Evolutionary conservation across 805 yeast species (phyloP), one percentile per base, ranked within the genome.

Genomic region (Nakazawaea laoshanensis): DNA sequence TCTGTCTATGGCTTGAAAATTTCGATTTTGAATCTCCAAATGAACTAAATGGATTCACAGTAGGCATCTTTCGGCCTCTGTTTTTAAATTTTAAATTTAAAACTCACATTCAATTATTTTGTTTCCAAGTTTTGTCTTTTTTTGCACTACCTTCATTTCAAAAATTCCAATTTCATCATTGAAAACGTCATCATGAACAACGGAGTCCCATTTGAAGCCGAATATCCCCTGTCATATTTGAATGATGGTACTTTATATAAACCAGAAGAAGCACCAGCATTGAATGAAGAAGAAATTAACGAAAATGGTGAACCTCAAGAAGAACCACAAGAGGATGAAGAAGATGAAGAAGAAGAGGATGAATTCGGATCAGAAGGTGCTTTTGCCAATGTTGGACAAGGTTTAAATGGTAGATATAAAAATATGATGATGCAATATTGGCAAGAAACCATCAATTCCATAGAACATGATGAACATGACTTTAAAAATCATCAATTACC

Each of bases 401-500:
- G 96, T 1, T 62, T 89, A 14, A 65, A 67, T 5, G 95, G 95
- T 2, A 72, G 75, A 37, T 80, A 87, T 56, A 70, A 86, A 39
- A 88, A 84, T 45, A 70, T 79, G 63, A 83, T 92, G 88, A 79
- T 94, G 73, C 88, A 84, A 41, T 92, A 89, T 54, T 92, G 98
- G 98, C 98, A 92, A 59, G 94, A 84, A 45, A 79, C 94, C 10
- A 88, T 92, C 55, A 86, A 86, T 50, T 73, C 80, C 35, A 86
- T 92, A 31, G 98, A 92, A 57, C 74, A 72, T 50, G 86, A 77
- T 46, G 85, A 80, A 38, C 95, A 85, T 50, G 94, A 85, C 52
- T 92, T 89, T 61, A 88, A 86, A 54, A 83, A 85, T 43, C 96
- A 92, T 53, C 95, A 88, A 42, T 63, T 92, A 41, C 99, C 99